These are phyloP conservation scores for Candida freyschussii DNA, from an alignment of 1,139 yeast genomes.

Conservation along the genomic window DNA sequence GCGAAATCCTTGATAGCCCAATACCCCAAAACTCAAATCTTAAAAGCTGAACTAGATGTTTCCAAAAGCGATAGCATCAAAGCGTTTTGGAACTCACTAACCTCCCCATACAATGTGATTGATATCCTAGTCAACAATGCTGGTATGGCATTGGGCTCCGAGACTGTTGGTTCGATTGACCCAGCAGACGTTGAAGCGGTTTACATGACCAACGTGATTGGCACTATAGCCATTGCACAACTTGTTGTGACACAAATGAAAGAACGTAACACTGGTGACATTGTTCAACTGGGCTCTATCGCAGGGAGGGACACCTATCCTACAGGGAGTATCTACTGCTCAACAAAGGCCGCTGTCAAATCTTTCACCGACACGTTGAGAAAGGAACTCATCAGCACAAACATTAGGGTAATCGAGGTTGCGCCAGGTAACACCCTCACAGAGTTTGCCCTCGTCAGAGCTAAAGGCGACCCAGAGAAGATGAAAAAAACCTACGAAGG, in stretches of 20 bases:
- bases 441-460: constrained; percentile 60
- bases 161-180: background rate
- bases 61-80: constrained; percentile 45
- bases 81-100: constrained; percentile 46
- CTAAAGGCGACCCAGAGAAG: constrained; percentile 51
- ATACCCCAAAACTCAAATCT: constrained; percentile 48
- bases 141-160: constrained; percentile 34
- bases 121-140: constrained; percentile 78
- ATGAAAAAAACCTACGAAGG: constrained; percentile 42
- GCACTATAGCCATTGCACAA: constrained; percentile 67
- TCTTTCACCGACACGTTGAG: constrained; percentile 59
- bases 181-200: constrained; percentile 45
- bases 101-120: constrained; percentile 50
- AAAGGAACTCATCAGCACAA: constrained; percentile 58
- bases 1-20: constrained; percentile 39
- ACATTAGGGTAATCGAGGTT: constrained; percentile 61
- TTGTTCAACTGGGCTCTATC: constrained; percentile 79
- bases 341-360: constrained; percentile 64
- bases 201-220: constrained; percentile 71
- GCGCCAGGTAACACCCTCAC: constrained; percentile 76
- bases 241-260: constrained; percentile 58
- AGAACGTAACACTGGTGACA: constrained; percentile 57
- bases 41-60: constrained; percentile 57
- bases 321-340: constrained; percentile 69
- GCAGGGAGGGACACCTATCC: constrained; percentile 85